A percentile compares a stretch with the other conserved stretches of the same genome.
These are phyloP conservation scores for Ceratocystis diversiconidia DNA, from an alignment of 2,329 filamentous ascomycete species.

Conservation along the genomic window DNA sequence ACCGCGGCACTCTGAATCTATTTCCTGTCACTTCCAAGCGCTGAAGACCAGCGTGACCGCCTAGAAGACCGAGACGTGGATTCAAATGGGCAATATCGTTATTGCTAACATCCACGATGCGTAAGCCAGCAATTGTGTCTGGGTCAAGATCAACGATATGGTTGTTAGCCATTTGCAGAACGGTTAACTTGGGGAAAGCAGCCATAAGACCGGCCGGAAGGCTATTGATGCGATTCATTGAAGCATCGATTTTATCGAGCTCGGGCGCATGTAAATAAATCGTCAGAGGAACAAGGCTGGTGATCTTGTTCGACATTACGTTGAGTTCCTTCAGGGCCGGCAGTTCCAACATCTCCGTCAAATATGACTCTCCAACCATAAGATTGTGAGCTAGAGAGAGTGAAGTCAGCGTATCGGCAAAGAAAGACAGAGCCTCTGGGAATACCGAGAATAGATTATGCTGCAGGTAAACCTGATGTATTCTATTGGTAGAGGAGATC, in stretches of 20 bases:
- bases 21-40: conserved; percentile 70
- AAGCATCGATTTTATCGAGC: conserved; percentile 66
- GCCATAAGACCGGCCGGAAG: conserved; percentile 50
- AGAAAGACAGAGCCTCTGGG: conserved; percentile 55
- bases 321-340: conserved; percentile 65
- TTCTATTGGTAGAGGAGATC: conserved; percentile 37
- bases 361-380: conserved; percentile 47
- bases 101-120: conserved; percentile 63
- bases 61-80: conserved; percentile 64
- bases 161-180: conserved; percentile 67
- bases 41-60: conserved; percentile 45
- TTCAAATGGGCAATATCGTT: conserved; percentile 78
- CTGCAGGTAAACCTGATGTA: conserved; percentile 51
- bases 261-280: conserved; percentile 55
- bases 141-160: conserved; percentile 58
- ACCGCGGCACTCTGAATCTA: conserved; percentile 72
- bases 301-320: conserved; percentile 59
- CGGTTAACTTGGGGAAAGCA: conserved; percentile 54
- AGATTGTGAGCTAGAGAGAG: conserved; percentile 67
- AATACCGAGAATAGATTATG: conserved; percentile 61
- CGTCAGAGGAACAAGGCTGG: conserved; percentile 51
- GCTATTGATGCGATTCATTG: conserved; percentile 62
- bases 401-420: conserved; percentile 54
- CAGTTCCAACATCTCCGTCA: conserved; percentile 53
- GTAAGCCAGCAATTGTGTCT: conserved; percentile 58